phyloP scores from a whole-genome alignment of 2,329 filamentous ascomycete genomes.

The Fusarium xylarioides region DNA sequence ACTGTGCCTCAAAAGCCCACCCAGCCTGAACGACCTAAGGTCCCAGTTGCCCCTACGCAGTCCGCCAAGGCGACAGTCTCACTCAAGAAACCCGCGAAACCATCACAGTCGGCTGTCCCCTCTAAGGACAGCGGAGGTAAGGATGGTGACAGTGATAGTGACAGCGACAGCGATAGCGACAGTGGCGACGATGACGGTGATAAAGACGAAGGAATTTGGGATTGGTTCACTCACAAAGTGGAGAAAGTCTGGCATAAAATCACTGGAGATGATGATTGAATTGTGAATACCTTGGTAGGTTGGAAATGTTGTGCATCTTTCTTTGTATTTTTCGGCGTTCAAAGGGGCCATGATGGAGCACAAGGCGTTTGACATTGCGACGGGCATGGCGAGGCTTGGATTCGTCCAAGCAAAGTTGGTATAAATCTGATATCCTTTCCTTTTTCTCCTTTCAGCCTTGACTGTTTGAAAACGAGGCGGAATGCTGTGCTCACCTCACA shows the following conservation, averaged over 20 bases:
- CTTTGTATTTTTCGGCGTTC: conserved; percentile 24
- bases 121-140: conserved; percentile 21
- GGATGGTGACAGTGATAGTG: conserved; percentile 18
- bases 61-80: conserved; percentile 33
- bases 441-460: neutral
- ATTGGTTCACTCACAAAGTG: conserved; percentile 62
- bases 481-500: neutral
- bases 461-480: conserved; percentile 6
- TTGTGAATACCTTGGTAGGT: neutral
- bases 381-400: neutral
- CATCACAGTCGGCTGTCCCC: conserved; percentile 23
- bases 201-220: conserved; percentile 55
- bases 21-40: conserved; percentile 19
- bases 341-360: neutral
- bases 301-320: neutral
- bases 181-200: conserved; percentile 40
- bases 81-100: conserved; percentile 26
- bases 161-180: conserved; percentile 6
- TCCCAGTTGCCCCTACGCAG: conserved; percentile 19
- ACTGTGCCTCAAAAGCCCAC: conserved; percentile 24
- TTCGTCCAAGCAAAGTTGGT: neutral
- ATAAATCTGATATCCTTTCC: neutral
- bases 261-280: conserved; percentile 42
- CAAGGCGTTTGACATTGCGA: conserved; percentile 14
- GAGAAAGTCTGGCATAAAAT: conserved; percentile 58